Evolutionary conservation across 257 asterid species (phyloP).

Genomic region (Coffea eugenioides): DNA sequence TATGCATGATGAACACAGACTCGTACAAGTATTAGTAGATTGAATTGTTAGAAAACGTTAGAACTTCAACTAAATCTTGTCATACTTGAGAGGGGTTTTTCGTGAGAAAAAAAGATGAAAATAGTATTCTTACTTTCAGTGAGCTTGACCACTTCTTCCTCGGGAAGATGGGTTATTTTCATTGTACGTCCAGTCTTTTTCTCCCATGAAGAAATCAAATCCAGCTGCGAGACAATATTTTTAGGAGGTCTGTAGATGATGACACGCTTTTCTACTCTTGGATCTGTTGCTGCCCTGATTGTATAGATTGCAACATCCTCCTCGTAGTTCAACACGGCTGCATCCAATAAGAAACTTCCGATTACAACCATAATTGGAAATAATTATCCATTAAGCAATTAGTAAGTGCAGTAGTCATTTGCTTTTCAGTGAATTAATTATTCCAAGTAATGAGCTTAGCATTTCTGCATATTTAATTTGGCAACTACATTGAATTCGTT

Average conservation of each 20-base stretch:
- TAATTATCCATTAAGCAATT: background rate
- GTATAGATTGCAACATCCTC: slow-evolving; percentile 38
- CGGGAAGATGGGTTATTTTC: slow-evolving; percentile 20
- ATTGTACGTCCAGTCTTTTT: slow-evolving; percentile 26
- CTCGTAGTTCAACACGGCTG: slow-evolving; percentile 35
- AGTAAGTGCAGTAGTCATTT: background rate
- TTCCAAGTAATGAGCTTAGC: background rate
- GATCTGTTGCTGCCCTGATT: slow-evolving; percentile 30
- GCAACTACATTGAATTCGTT: too few relatives aligned
- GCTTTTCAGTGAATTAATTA: too few relatives aligned
- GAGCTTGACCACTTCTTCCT: slow-evolving; percentile 29
- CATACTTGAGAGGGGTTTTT: too few relatives aligned
- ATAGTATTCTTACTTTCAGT: slow-evolving; percentile 18
- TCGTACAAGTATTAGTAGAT: too few relatives aligned
- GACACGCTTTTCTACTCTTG: slow-evolving; percentile 31
- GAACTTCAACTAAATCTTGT: too few relatives aligned
- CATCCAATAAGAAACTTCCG: background rate
- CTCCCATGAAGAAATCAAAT: slow-evolving; percentile 36
- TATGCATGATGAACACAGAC: too few relatives aligned
- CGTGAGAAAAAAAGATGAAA: too few relatives aligned
- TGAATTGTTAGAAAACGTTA: too few relatives aligned
- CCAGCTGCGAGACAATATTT: slow-evolving; percentile 31
- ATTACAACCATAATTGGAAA: too few relatives aligned
- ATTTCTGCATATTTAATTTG: too few relatives aligned
- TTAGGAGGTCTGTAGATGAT: slow-evolving; percentile 31